A percentile compares a stretch with the other conserved stretches of the same genome.
Conservation (phyloP, 306 rosid species). For the Arachis stenosperma region DNA sequence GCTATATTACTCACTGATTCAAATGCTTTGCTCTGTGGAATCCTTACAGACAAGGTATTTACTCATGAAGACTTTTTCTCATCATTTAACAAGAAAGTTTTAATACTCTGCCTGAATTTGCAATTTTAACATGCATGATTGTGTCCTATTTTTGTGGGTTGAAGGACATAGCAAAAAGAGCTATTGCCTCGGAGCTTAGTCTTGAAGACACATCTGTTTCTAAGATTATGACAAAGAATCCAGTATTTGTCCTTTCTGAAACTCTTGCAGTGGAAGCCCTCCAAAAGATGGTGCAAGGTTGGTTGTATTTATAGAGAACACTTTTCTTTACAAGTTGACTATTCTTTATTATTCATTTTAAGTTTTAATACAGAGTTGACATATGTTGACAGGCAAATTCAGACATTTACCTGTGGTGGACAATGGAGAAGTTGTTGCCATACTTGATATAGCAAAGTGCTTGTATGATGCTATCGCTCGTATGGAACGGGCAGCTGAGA, state of each 20-base stretch:
- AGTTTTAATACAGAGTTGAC: conserved; percentile 35
- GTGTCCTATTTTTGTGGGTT: conserved; percentile 37
- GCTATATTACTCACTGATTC: conserved; percentile 91
- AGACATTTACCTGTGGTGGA: conserved; percentile 98
- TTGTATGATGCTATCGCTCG: conserved; percentile 97
- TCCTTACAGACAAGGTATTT: conserved; percentile 94
- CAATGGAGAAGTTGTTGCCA: conserved; percentile 95
- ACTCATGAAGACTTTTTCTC: conserved; percentile 17
- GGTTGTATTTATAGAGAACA: conserved; percentile 34
- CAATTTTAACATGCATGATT: conserved; percentile 23
- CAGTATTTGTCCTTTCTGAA: conserved; percentile 87
- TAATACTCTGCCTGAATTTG: conserved; percentile 7
- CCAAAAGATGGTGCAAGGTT: conserved; percentile 99
- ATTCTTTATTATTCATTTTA: conserved; percentile 33
- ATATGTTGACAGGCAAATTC: conserved; percentile 74
- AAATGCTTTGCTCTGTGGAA: conserved; percentile 92
- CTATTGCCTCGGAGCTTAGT: conserved; percentile 76
- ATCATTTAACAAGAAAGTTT: conserved; percentile 17
- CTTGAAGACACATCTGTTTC: conserved; percentile 90
- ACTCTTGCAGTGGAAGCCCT: conserved; percentile 99
- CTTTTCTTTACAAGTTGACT: conserved; percentile 36
- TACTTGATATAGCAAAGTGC: conserved; percentile 98
- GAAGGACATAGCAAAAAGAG: conserved; percentile 89
- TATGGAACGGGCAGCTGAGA: conserved; percentile 99
- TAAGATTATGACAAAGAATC: conserved; percentile 94